A percentile compares a stretch with the other conserved stretches of the same genome.
Conservation (phyloP, 768 basidiomycete species). For the Suillus weaverae region DNA sequence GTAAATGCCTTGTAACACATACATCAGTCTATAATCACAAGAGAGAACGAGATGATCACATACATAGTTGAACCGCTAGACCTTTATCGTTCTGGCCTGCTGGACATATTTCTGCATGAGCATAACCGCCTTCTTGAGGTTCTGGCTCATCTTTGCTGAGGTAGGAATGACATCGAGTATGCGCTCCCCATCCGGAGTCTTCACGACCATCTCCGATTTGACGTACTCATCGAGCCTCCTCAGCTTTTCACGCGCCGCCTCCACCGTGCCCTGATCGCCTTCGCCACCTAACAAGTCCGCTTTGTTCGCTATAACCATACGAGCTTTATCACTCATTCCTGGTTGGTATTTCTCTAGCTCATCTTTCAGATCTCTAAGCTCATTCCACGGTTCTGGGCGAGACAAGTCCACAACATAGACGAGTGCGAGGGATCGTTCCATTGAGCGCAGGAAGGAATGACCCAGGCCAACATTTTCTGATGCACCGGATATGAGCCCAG, state of each 20-base stretch:
- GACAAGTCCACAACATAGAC: constrained; percentile 93
- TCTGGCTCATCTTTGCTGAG: constrained; percentile 86
- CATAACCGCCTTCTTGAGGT: constrained; percentile 66
- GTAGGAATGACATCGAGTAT: constrained; percentile 72
- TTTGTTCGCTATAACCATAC: constrained; percentile 92
- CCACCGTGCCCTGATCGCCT: constrained; percentile 47
- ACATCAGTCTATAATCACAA: neutral
- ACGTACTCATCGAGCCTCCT: constrained; percentile 57
- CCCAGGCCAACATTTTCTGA: constrained; percentile 92
- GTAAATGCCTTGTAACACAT: neutral
- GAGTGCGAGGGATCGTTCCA: constrained; percentile 88
- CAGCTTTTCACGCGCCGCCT: constrained; percentile 58
- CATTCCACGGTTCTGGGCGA: constrained; percentile 70
- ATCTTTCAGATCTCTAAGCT: constrained; percentile 67
- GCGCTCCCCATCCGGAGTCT: constrained; percentile 26
- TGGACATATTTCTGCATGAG: constrained; percentile 68
- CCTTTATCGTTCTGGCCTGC: constrained; percentile 37
- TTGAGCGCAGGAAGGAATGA: constrained; percentile 88
- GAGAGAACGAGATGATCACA: neutral
- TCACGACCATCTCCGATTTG: constrained; percentile 40
- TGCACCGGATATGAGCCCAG: constrained; percentile 83
- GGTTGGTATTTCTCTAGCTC: constrained; percentile 83
- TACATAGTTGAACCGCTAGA: neutral
- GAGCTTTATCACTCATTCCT: constrained; percentile 73
- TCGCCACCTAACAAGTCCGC: constrained; percentile 74